Conservation (phyloP, 805 yeast species). For the Wickerhamomyces ciferrii region DNA sequence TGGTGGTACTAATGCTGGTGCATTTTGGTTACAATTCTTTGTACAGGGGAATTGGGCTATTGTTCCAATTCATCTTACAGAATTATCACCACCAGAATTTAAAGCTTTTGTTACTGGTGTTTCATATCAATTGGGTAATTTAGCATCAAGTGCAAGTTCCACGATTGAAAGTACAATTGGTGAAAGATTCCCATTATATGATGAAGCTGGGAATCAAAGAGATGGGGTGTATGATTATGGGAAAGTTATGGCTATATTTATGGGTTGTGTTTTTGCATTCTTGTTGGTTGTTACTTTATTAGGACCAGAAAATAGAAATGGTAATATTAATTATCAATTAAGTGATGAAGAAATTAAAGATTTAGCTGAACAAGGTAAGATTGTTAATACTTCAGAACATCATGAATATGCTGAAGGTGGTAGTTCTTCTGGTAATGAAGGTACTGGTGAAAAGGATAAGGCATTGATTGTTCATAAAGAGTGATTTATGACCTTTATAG, state of each 20-base stretch:
- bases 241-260: slow-evolving; percentile 60
- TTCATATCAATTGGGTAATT: slow-evolving; percentile 64
- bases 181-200: slow-evolving; percentile 40
- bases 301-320: slow-evolving; percentile 55
- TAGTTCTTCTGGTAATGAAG: neutral
- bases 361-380: slow-evolving; percentile 19
- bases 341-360: slow-evolving; percentile 18
- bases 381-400: slow-evolving; percentile 9
- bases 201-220: slow-evolving; percentile 24
- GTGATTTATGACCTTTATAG: too few species aligned
- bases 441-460: too few species aligned
- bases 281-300: slow-evolving; percentile 42
- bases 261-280: slow-evolving; percentile 56
- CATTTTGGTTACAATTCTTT: slow-evolving; percentile 53
- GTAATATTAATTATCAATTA: slow-evolving; percentile 19
- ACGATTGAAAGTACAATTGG: slow-evolving; percentile 67
- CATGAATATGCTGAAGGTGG: slow-evolving; percentile 4
- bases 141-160: slow-evolving; percentile 61
- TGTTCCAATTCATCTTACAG: slow-evolving; percentile 55
- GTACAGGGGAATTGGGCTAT: slow-evolving; percentile 74
- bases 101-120: slow-evolving; percentile 60
- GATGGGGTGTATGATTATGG: slow-evolving; percentile 42
- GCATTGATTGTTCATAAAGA: too few species aligned
- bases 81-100: slow-evolving; percentile 57
- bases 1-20: slow-evolving; percentile 51